Evolutionary conservation across 345 rosid genomes (phyloP).

Genomic region (Adansonia digitata): DNA sequence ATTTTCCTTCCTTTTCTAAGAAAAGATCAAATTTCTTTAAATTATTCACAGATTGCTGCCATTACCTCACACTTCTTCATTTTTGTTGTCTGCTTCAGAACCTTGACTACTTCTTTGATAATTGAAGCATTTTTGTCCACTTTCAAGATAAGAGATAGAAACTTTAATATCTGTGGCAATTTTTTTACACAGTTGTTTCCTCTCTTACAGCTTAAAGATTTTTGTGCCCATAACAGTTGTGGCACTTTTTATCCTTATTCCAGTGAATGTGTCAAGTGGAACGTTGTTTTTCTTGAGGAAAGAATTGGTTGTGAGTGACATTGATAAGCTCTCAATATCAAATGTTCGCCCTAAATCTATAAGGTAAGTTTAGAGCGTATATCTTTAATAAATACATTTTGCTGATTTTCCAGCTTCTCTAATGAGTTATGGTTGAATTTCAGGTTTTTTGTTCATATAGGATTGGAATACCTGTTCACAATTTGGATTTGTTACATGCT

Average conservation of each 20-base stretch:
- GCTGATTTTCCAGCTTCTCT: neutral
- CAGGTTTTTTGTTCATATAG: conserved; percentile 96
- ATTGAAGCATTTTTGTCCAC: neutral
- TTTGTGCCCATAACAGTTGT: conserved; percentile 69
- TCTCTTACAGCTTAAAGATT: conserved; percentile 68
- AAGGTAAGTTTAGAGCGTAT: conserved; percentile 34
- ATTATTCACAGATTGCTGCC: neutral
- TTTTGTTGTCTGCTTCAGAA: neutral
- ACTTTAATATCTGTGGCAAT: neutral
- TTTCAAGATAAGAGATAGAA: neutral
- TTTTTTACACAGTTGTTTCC: neutral
- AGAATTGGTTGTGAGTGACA: conserved; percentile 81
- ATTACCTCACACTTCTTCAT: neutral
- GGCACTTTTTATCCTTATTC: conserved; percentile 76
- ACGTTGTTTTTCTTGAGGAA: conserved; percentile 69
- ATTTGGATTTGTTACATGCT: conserved; percentile 90
- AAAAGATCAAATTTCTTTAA: neutral
- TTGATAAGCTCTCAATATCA: conserved; percentile 92
- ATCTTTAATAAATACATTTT: conserved; percentile 4
- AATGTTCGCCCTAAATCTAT: conserved; percentile 75
- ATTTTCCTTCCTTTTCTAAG: neutral
- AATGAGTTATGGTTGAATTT: conserved; percentile 16
- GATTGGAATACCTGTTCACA: conserved; percentile 73
- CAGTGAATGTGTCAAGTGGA: conserved; percentile 91
- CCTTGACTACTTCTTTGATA: neutral